Evolutionary conservation across 179 eudicot species (phyloP).

Genomic region (Silene coronaria): DNA sequence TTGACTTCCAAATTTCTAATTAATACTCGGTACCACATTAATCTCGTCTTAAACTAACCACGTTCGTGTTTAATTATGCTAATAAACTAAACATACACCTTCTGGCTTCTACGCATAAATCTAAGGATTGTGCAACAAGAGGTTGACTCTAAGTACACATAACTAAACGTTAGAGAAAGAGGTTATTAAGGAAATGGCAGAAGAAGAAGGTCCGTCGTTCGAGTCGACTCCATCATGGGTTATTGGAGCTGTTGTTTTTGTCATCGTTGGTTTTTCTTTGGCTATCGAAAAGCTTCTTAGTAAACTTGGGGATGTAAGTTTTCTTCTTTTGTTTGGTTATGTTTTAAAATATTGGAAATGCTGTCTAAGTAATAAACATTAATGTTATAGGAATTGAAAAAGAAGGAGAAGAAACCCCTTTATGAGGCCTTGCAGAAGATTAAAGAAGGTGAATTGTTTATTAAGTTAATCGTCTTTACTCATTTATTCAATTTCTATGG

Average conservation of each 20-base stretch:
- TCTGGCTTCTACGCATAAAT: background rate
- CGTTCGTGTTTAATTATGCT: background rate
- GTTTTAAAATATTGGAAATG: background rate
- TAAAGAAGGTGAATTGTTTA: constrained; percentile 22
- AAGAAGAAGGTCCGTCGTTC: background rate
- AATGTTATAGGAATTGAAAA: constrained; percentile 16
- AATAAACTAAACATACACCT: no score
- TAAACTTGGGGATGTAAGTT: constrained; percentile 20
- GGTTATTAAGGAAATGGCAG: background rate
- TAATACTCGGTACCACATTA: no score
- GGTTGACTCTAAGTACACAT: no score
- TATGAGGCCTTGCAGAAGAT: constrained; percentile 25
- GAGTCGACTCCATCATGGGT: constrained; percentile 20
- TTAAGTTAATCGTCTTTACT: background rate
- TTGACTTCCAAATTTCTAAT: background rate
- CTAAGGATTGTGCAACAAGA: background rate
- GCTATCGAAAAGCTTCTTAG: constrained; percentile 17
- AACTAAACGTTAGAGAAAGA: no score
- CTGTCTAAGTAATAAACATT: no score
- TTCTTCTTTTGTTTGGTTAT: background rate
- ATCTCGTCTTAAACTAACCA: background rate
- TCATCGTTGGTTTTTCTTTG: constrained; percentile 23
- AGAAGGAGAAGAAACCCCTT: constrained; percentile 22
- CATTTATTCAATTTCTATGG: no score
- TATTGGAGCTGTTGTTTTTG: constrained; percentile 21